These are phyloP conservation scores for Pueraria montana DNA, from an alignment of 306 rosid genomes.

Conservation along the genomic window DNA sequence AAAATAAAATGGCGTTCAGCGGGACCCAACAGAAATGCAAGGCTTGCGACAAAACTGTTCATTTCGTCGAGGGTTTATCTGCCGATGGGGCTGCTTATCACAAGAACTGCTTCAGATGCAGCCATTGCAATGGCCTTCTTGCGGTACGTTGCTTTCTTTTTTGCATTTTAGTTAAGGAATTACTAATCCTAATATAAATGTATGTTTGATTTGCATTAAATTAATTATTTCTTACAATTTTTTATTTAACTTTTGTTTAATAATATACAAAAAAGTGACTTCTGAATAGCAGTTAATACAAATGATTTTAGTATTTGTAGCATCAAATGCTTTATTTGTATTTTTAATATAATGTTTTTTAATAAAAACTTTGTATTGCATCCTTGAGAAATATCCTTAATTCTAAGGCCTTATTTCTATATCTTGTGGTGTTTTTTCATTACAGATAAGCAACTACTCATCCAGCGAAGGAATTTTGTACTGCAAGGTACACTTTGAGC, in stretches of 20 bases:
- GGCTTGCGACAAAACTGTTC: constrained; percentile 79
- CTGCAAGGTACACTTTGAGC: constrained; percentile 85
- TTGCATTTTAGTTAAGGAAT: background rate
- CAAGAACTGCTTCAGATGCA: constrained; percentile 76
- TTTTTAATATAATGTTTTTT: no score
- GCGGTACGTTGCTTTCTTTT: constrained; percentile 50
- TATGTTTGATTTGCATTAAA: no score
- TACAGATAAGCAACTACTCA: constrained; percentile 70
- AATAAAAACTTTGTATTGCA: background rate
- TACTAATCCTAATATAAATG: no score
- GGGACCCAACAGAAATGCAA: constrained; percentile 90
- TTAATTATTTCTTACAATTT: no score
- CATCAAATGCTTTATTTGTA: no score
- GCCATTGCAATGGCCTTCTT: constrained; percentile 75
- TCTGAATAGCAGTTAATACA: no score
- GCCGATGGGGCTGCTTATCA: constrained; percentile 73
- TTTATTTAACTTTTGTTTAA: no score
- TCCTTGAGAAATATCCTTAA: background rate
- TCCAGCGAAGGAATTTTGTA: constrained; percentile 70
- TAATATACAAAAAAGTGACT: no score
- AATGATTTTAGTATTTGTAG: no score
- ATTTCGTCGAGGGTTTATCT: constrained; percentile 64
- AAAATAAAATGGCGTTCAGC: constrained; percentile 65
- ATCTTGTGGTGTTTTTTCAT: constrained; percentile 5
- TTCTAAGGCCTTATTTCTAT: background rate